These are phyloP conservation scores for Nakazawaea ishiwadae DNA, from an alignment of 805 yeast genomes.

Conservation along the genomic window DNA sequence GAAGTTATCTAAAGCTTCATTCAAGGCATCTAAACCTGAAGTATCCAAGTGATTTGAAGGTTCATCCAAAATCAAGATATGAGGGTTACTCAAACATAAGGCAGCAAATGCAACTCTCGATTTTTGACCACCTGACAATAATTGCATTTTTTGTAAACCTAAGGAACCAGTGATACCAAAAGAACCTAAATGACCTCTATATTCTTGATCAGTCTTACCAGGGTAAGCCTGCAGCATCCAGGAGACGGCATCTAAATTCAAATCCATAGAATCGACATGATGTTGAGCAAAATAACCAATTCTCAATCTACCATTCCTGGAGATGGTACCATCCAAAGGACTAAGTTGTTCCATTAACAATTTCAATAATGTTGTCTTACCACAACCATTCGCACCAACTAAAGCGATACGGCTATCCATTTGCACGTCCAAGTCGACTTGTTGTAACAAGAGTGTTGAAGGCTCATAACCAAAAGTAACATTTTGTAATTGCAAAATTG, in stretches of 20 bases:
- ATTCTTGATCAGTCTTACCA: constrained; percentile 93
- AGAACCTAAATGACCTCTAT: constrained; percentile 92
- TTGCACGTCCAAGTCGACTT: constrained; percentile 87
- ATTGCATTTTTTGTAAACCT: constrained; percentile 85
- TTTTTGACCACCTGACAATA: constrained; percentile 96
- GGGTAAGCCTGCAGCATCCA: constrained; percentile 92
- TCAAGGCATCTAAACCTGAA: constrained; percentile 92
- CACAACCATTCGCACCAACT: constrained; percentile 99
- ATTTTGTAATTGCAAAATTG: constrained; percentile 81
- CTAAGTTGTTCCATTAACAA: constrained; percentile 71
- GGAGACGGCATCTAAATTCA: constrained; percentile 76
- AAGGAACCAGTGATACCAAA: constrained; percentile 95
- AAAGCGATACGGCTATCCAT: constrained; percentile 93
- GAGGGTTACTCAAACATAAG: constrained; percentile 84
- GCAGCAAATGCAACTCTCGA: constrained; percentile 98
- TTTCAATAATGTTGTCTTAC: constrained; percentile 93
- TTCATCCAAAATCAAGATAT: constrained; percentile 88
- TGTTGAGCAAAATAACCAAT: constrained; percentile 98
- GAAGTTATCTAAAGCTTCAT: constrained; percentile 82
- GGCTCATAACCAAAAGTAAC: constrained; percentile 84
- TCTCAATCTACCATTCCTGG: constrained; percentile 80
- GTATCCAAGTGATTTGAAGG: constrained; percentile 99
- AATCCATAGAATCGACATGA: constrained; percentile 97
- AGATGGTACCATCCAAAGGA: constrained; percentile 75
- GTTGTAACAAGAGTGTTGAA: constrained; percentile 54